These are phyloP conservation scores for Rhynchosporium agropyri DNA, from an alignment of 2,329 filamentous ascomycete genomes.

Conservation along the genomic window DNA sequence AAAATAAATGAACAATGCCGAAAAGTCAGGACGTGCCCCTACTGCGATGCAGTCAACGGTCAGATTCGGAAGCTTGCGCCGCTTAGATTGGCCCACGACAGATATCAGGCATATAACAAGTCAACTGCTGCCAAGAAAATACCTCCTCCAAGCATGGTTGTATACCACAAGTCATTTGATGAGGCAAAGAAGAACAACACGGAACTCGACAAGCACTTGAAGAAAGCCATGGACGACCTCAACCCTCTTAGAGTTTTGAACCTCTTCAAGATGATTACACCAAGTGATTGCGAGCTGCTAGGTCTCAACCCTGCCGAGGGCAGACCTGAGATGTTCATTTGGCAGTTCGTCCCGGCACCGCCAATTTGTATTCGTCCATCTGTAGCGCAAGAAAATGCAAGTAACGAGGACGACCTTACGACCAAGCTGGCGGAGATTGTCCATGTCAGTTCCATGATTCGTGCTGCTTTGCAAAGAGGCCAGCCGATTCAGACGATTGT, in stretches of 20 bases:
- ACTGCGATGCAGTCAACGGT: constrained; percentile 82
- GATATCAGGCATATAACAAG: constrained; percentile 84
- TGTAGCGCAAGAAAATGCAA: constrained; percentile 88
- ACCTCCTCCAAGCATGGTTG: constrained; percentile 76
- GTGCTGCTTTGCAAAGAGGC: constrained; percentile 79
- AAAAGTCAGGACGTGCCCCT: constrained; percentile 80
- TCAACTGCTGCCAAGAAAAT: constrained; percentile 86
- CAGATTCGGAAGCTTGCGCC: constrained; percentile 89
- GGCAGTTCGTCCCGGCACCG: constrained; percentile 93
- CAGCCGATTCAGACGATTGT: constrained; percentile 87
- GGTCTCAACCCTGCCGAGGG: constrained; percentile 86
- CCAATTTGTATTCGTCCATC: constrained; percentile 94
- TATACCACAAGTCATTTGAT: constrained; percentile 83
- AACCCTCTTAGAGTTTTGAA: constrained; percentile 88
- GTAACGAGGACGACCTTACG: constrained; percentile 94
- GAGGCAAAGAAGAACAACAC: constrained; percentile 76
- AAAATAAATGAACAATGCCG: constrained; percentile 86
- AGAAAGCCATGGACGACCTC: constrained; percentile 91
- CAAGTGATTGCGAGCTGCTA: constrained; percentile 85
- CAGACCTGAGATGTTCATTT: constrained; percentile 94
- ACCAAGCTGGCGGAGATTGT: constrained; percentile 97
- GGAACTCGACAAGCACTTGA: constrained; percentile 87
- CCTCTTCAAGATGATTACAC: constrained; percentile 84
- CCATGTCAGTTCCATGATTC: constrained; percentile 85
- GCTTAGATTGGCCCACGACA: constrained; percentile 94